These are phyloP conservation scores for Chalciporus pseudorubinellus DNA, from an alignment of 768 basidiomycete genomes.

Conservation along the genomic window DNA sequence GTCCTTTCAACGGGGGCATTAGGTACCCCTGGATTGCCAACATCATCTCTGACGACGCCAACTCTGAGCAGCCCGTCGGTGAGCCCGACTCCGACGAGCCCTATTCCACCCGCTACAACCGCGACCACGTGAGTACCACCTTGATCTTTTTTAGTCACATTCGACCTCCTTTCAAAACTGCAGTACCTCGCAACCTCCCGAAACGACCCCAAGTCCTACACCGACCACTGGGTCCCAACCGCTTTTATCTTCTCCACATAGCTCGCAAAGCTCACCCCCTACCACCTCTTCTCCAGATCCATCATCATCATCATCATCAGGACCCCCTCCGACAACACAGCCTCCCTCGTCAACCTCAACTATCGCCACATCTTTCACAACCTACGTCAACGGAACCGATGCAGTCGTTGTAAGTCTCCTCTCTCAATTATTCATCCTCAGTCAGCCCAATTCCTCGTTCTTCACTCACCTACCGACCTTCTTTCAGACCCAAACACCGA, in stretches of 20 bases:
- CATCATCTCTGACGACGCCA: too few species aligned
- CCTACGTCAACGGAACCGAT: slow-evolving; percentile 11
- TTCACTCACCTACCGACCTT: neutral
- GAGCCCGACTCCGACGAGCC: too few species aligned
- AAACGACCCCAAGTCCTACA: neutral
- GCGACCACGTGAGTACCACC: neutral
- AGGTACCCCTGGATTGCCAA: too few species aligned
- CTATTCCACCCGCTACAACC: neutral
- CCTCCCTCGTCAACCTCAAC: slow-evolving; percentile 4
- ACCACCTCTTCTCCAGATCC: neutral
- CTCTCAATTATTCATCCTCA: too few species aligned
- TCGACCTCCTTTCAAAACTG: neutral
- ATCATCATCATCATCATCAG: neutral
- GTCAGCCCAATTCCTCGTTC: too few species aligned
- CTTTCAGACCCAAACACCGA: slow-evolving; percentile 11
- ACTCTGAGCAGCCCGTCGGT: too few species aligned
- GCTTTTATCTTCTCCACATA: neutral
- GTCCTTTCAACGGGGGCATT: too few species aligned
- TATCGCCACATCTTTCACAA: slow-evolving; percentile 20
- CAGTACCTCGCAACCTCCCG: slow-evolving; percentile 6
- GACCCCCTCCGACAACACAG: neutral
- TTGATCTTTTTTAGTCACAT: neutral
- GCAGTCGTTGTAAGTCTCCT: slow-evolving; percentile 16
- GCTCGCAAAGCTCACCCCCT: neutral
- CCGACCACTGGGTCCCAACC: neutral